Conservation (phyloP, 352 stramenopile genomes). For the Plasmopara muralis region DNA sequence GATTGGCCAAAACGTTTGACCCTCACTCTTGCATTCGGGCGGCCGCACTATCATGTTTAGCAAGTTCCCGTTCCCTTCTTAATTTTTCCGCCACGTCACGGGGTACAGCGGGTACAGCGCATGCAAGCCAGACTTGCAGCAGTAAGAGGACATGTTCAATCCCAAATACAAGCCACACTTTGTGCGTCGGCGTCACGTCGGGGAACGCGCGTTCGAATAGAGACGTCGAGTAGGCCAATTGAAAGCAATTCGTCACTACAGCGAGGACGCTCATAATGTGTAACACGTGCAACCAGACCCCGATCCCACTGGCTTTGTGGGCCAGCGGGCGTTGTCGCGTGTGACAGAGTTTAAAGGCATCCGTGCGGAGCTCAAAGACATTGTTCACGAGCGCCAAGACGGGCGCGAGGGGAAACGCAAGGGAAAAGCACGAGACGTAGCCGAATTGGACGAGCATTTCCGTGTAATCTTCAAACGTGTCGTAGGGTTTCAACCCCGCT, state of each 20-base stretch:
- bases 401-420: constrained; percentile 92
- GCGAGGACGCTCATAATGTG: constrained; percentile 94
- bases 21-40: constrained; percentile 15
- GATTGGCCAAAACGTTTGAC: constrained; percentile 3
- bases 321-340: constrained; percentile 86
- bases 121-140: constrained; percentile 59
- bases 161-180: constrained; percentile 78
- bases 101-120: constrained; percentile 52
- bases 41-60: constrained; percentile 65
- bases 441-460: constrained; percentile 93
- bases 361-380: constrained; percentile 87
- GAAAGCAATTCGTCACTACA: constrained; percentile 93
- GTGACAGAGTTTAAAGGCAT: constrained; percentile 94
- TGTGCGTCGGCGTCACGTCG: constrained; percentile 26
- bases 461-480: constrained; percentile 94
- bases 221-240: constrained; percentile 86
- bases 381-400: constrained; percentile 92
- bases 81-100: constrained; percentile 43
- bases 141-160: constrained; percentile 63
- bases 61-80: constrained; percentile 46
- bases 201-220: constrained; percentile 48
- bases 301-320: constrained; percentile 90
- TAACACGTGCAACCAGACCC: constrained; percentile 85
- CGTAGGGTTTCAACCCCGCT: constrained; percentile 84
- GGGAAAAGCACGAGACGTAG: constrained; percentile 94